Evolutionary conservation across 2,329 filamentous ascomycete genomes (phyloP).

Genomic region (Chrysoporthe austroafricana): DNA sequence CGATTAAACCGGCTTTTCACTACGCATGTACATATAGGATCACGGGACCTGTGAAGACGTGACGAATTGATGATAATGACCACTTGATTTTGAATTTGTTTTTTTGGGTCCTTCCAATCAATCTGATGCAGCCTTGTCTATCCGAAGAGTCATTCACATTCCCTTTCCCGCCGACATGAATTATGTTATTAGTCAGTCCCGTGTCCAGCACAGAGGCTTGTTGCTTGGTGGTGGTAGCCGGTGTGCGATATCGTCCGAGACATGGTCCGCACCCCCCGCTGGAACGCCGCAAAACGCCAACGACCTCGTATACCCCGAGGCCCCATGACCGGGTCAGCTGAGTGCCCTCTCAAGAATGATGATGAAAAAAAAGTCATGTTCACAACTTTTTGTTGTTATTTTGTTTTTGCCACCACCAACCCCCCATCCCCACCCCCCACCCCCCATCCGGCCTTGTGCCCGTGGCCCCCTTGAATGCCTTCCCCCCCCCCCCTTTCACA

Average conservation of each 20-base stretch:
- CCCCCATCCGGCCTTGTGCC: too few relatives aligned
- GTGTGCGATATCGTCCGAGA: neutral
- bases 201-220: conserved; percentile 15
- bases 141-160: neutral
- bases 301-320: neutral
- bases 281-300: neutral
- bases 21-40: neutral
- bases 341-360: too few relatives aligned
- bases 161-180: neutral
- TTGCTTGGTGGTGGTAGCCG: neutral
- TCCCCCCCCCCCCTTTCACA: too few relatives aligned
- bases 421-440: too few relatives aligned
- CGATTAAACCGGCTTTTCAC: neutral
- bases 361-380: too few relatives aligned
- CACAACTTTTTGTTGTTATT: too few relatives aligned
- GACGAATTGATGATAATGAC: conserved; percentile 5
- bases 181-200: neutral
- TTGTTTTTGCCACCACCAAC: too few relatives aligned
- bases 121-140: conserved; percentile 5
- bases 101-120: neutral
- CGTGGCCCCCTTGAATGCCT: too few relatives aligned
- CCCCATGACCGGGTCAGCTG: too few relatives aligned
- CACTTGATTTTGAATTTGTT: too few relatives aligned
- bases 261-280: neutral
- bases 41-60: neutral